Evolutionary conservation across 2,329 filamentous ascomycete genomes (phyloP), one percentile per base, ranked within the genome.

Genomic region (Penicillium occitanis): DNA sequence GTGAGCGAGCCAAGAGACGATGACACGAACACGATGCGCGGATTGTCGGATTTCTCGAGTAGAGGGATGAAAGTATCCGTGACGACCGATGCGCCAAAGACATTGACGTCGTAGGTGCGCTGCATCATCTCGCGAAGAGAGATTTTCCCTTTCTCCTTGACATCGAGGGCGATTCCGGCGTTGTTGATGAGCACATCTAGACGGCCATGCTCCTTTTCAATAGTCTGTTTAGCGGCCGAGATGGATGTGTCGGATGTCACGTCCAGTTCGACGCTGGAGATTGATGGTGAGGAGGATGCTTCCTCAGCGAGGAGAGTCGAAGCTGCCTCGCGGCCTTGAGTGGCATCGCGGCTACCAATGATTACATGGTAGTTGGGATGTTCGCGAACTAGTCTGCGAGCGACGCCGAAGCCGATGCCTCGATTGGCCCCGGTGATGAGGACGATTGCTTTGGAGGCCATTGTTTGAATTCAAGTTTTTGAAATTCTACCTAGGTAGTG

Each of bases 1-100:
- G 65, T 66, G 19, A 76, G 60, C 4, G 68, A 71, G 1, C 73
- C 74, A 1, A 73, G 65, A 37, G 68, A 66, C 13, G 72, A 74
- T 17, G 70, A 71, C 8, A 73, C 70, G 50, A 74, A 74, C n/a
- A 76, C 68, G 25, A 76, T 69, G 0, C 69, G 69, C 6, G 72
- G 70, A 8, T 67, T 67, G 2, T 25, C 30, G 0, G 73, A 66
- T 57, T 72, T 72, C n/a, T 69, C 66, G 1, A 78, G 70, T 2
- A 73, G 63, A 5, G 71, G 73, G 7, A 69, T 61, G 44, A 75
- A 71, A 1, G 70, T 70, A 7, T 77, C 72, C 3, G 73, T 74
- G 2, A 71, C 64, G 35, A 69, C 66, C 0, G 71, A 69, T 1
- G 73, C 72, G 11, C 75, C 73, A 58, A 73, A 68, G 5, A 75